phyloP scores from a whole-genome alignment of 2,329 filamentous ascomycete species.

The Stagonosporopsis chrysanthemi region DNA sequence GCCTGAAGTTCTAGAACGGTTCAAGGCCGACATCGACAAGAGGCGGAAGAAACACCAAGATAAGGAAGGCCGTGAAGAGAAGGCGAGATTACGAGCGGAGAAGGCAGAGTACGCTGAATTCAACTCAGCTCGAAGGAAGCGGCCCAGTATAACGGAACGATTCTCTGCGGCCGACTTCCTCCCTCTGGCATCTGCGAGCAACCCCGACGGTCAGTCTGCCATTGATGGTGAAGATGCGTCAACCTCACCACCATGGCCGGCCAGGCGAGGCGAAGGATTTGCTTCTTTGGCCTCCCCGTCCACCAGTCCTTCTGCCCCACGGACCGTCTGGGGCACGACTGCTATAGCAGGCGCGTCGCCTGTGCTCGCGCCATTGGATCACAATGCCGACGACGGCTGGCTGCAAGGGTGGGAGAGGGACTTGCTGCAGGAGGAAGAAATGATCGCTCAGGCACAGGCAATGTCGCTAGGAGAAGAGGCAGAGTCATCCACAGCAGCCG shows the following conservation, averaged over 20 bases:
- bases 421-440: constrained; percentile 65
- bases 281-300: constrained; percentile 77
- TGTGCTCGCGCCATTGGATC: constrained; percentile 55
- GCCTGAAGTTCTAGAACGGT: constrained; percentile 75
- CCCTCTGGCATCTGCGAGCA: constrained; percentile 42
- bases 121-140: constrained; percentile 69
- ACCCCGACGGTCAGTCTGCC: constrained; percentile 33
- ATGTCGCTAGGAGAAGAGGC: constrained; percentile 44
- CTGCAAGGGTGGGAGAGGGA: constrained; percentile 83
- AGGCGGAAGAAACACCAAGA: constrained; percentile 80
- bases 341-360: constrained; percentile 67
- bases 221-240: constrained; percentile 47
- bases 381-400: constrained; percentile 78
- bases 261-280: constrained; percentile 65
- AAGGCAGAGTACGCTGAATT: constrained; percentile 76
- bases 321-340: constrained; percentile 93
- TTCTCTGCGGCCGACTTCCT: constrained; percentile 60
- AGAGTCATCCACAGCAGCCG: constrained; percentile 7
- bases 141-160: constrained; percentile 61
- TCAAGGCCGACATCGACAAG: constrained; percentile 77
- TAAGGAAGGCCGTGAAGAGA: constrained; percentile 85
- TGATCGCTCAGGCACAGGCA: constrained; percentile 59
- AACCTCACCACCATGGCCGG: constrained; percentile 58
- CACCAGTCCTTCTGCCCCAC: constrained; percentile 76
- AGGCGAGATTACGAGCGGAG: constrained; percentile 82